These are phyloP conservation scores for Melaleuca quinquenervia DNA, from an alignment of 345 rosid genomes.

Conservation along the genomic window DNA sequence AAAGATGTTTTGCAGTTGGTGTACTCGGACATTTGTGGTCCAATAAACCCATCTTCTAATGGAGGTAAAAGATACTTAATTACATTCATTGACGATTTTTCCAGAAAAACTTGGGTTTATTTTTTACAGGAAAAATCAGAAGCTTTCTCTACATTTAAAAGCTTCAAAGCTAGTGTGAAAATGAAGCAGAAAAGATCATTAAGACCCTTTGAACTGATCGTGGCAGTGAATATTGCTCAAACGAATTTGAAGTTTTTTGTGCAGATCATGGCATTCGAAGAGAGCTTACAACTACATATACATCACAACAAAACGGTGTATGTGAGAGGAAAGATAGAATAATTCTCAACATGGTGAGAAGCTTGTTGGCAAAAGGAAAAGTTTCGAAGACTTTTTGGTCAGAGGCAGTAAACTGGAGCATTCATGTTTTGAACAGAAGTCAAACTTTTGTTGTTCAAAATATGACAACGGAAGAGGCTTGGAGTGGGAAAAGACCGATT, in stretches of 20 bases:
- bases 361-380: background rate
- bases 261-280: too few relatives aligned
- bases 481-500: background rate
- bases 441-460: background rate
- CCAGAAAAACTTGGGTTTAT: background rate
- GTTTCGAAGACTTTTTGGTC: background rate
- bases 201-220: too few relatives aligned
- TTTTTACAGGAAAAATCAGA: background rate
- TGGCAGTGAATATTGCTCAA: too few relatives aligned
- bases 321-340: too few relatives aligned
- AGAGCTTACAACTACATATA: too few relatives aligned
- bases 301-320: background rate
- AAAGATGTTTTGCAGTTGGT: too few relatives aligned
- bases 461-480: background rate
- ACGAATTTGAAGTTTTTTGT: too few relatives aligned
- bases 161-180: too few relatives aligned
- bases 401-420: background rate
- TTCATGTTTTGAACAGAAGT: background rate
- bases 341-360: background rate
- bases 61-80: background rate
- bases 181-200: too few relatives aligned
- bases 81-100: slow-evolving; percentile 1
- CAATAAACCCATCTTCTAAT: background rate
- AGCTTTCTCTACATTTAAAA: background rate
- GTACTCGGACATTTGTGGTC: background rate